A percentile compares a stretch with the other conserved stretches of the same genome.
phyloP scores from a whole-genome alignment of 495 filamentous ascomycete species.

The Penicillium nucicola region DNA sequence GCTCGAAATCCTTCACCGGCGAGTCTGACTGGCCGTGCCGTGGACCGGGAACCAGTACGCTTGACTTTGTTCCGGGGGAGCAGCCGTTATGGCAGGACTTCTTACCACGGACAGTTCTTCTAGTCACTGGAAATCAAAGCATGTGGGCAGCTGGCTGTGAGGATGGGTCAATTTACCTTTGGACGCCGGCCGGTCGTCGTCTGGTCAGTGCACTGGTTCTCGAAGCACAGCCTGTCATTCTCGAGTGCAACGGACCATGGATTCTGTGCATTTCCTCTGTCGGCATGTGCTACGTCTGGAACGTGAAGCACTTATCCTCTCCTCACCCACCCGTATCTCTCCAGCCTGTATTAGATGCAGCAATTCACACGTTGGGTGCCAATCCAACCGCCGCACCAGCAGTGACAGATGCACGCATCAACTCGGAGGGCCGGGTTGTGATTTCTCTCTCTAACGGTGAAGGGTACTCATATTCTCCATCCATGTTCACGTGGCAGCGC shows the following conservation, averaged over 20 bases:
- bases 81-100: slow-evolving; percentile 90
- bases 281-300: slow-evolving; percentile 91
- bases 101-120: slow-evolving; percentile 74
- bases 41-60: slow-evolving; percentile 74
- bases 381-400: slow-evolving; percentile 72
- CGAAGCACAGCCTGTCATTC: slow-evolving; percentile 89
- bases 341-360: slow-evolving; percentile 85
- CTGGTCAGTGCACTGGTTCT: slow-evolving; percentile 78
- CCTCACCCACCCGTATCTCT: slow-evolving; percentile 89
- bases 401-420: slow-evolving; percentile 85
- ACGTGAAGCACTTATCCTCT: slow-evolving; percentile 77
- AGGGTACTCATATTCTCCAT: slow-evolving; percentile 80
- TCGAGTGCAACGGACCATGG: slow-evolving; percentile 87
- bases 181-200: slow-evolving; percentile 91
- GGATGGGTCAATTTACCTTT: slow-evolving; percentile 88
- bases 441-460: slow-evolving; percentile 89
- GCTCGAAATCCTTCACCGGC: slow-evolving; percentile 64
- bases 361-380: slow-evolving; percentile 63
- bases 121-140: slow-evolving; percentile 81
- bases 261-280: slow-evolving; percentile 83
- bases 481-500: slow-evolving; percentile 90
- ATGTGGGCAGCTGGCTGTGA: slow-evolving; percentile 94
- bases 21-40: slow-evolving; percentile 51
- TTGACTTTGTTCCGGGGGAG: slow-evolving; percentile 82
- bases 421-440: slow-evolving; percentile 77